A percentile compares a stretch with the other conserved stretches of the same genome.
These are phyloP conservation scores for Cyclotella choctawhatcheeana DNA, from an alignment of 108 stramenopile genomes.

Conservation along the genomic window DNA sequence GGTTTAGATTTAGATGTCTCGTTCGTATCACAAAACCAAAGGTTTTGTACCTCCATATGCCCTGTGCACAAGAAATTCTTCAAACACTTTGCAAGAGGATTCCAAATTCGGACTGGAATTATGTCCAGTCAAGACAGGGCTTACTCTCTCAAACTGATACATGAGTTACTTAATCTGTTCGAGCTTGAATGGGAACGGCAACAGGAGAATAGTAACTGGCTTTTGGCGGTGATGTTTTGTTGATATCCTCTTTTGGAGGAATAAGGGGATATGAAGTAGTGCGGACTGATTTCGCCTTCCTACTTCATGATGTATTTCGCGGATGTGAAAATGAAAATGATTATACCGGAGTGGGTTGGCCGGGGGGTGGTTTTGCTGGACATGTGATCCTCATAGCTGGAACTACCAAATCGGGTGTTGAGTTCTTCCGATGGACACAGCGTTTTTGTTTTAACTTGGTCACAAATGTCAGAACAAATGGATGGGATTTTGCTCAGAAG, in stretches of 20 bases:
- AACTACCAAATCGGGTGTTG: slow-evolving; percentile 14
- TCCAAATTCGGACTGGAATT: not conserved
- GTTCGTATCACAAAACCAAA: not conserved
- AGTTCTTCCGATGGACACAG: slow-evolving; percentile 23
- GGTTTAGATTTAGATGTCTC: not conserved
- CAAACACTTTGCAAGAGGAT: not conserved
- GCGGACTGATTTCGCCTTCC: slow-evolving; percentile 9
- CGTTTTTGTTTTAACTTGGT: not conserved
- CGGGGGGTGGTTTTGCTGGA: not conserved
- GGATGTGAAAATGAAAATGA: slow-evolving; percentile 6
- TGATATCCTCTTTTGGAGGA: slow-evolving; percentile 7
- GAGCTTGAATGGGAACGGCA: not conserved
- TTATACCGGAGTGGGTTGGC: slow-evolving; percentile 19
- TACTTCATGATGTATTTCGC: slow-evolving; percentile 10
- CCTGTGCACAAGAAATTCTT: not conserved
- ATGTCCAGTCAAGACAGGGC: not conserved
- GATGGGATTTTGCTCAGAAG: slow-evolving; percentile 10
- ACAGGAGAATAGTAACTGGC: not conserved
- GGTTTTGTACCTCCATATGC: not conserved
- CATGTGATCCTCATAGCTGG: slow-evolving; percentile 29
- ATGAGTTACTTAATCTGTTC: not conserved
- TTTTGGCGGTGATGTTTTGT: slow-evolving; percentile 8
- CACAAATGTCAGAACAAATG: not conserved
- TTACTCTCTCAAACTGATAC: not conserved
- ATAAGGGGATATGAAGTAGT: slow-evolving; percentile 13